Evolutionary conservation across 345 rosid species (phyloP), one percentile per base, ranked within the genome.

Genomic region (Theobroma cacao): DNA sequence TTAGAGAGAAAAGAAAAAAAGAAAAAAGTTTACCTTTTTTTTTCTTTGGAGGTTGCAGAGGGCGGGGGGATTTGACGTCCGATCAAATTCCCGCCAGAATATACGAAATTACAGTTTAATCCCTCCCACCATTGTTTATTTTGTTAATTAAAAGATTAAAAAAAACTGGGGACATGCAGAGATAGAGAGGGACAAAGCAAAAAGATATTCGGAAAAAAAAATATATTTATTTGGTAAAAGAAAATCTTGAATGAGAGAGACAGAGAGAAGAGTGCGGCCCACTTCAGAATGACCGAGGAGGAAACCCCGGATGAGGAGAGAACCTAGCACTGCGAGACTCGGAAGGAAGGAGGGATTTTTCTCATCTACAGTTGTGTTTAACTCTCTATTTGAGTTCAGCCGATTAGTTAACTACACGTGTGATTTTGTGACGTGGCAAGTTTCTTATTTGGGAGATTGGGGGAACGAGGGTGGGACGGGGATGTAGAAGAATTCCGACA

Each of bases 71-170:
- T 41, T 12, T 4, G 3, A 22, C 34, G 52, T 33, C 43, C 72
- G 72, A 67, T 22, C 4, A 22, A 36, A 41, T 67, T 67, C 72
- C 72, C 52, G 72, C 72, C 72, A 67, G 31, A 4, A 36, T 12
- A 43, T 22, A 2, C 53, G 17, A 67, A 24, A 67, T 67, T 22
- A 67, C 72, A 6, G 24, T 43, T 43, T 13, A 13, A 67, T 41
- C 52, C 72, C 52, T 67, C 72, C 34, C 34, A 24, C 72, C 47
- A 40, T 66, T 66, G 2, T 20, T 20, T 65, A 0, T 36, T n/a
- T 7, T 9, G 4, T 24, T 59, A 6, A 41, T 8, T 41, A 41
- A 41, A 41, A 41, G 10, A n/a, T n/a, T n/a, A n/a, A n/a, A 61
- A 38, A 22, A 22, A 41, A 22, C 30, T 41, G 20, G 43, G 14